Conservation (phyloP, 345 rosid species). For the Sisymbrium irio region DNA sequence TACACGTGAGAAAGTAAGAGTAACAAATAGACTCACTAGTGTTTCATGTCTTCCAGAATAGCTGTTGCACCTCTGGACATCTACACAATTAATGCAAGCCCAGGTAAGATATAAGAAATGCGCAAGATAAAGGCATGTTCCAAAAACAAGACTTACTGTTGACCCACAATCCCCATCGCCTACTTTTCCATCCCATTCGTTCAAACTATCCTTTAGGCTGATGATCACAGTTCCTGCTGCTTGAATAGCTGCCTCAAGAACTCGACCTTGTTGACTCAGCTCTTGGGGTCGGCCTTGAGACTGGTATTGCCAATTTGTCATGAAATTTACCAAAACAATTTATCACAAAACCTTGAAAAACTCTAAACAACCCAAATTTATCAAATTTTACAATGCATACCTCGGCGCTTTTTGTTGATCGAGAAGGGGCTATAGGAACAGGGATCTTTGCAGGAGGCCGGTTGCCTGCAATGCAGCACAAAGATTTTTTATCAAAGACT, state of each 20-base stretch:
- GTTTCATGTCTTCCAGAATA: slow-evolving; percentile 83
- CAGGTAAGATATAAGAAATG: slow-evolving; percentile 15
- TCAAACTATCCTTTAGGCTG: slow-evolving; percentile 63
- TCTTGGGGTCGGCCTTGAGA: slow-evolving; percentile 58
- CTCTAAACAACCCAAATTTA: background rate
- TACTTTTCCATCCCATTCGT: slow-evolving; percentile 94
- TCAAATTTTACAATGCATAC: slow-evolving; percentile 33
- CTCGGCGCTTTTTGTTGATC: slow-evolving; percentile 57
- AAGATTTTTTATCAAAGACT: background rate
- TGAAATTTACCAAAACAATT: background rate
- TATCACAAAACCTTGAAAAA: slow-evolving; percentile 11
- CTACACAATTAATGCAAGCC: slow-evolving; percentile 42
- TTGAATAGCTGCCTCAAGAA: slow-evolving; percentile 80
- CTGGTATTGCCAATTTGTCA: slow-evolving; percentile 40
- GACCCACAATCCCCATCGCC: slow-evolving; percentile 99
- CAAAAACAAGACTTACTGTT: slow-evolving; percentile 56
- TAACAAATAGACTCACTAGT: slow-evolving; percentile 48
- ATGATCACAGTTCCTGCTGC: slow-evolving; percentile 74
- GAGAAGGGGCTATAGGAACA: slow-evolving; percentile 68
- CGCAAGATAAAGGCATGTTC: background rate
- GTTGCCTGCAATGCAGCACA: slow-evolving; percentile 49
- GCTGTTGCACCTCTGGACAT: slow-evolving; percentile 84
- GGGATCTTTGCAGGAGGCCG: slow-evolving; percentile 94
- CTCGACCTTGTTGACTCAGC: slow-evolving; percentile 61
- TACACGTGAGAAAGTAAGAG: background rate